Percentiles rank a stretch among this genome's conserved stretches.
Evolutionary conservation across 345 rosid species (phyloP).

Genomic region (Psidium friedrichsthalianum): DNA sequence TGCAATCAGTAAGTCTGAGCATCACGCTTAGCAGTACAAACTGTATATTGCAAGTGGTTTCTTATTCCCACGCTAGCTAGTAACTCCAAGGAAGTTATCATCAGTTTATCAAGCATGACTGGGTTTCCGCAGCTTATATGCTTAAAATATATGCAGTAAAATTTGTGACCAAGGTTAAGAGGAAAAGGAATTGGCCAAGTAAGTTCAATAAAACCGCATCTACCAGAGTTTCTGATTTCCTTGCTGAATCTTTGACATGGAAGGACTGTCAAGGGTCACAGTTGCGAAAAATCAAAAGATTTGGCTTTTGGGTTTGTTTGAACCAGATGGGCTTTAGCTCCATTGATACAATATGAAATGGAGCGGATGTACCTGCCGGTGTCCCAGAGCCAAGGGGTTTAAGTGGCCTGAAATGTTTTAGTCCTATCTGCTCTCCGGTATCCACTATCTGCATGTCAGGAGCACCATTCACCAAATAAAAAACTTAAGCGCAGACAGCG

Average conservation of each 20-base stretch:
- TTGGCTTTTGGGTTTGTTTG: not conserved
- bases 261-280: not conserved
- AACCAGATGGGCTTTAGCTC: not conserved
- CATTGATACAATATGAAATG: not conserved
- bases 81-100: not conserved
- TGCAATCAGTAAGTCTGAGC: not conserved
- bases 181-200: not conserved
- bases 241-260: not conserved
- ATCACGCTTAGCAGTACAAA: not conserved
- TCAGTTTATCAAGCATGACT: not conserved
- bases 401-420: conserved; percentile 73
- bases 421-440: conserved; percentile 58
- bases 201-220: not conserved
- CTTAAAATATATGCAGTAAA: not conserved
- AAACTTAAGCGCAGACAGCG: not conserved
- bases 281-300: not conserved
- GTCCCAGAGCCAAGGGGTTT: conserved; percentile 96
- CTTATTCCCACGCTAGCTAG: not conserved
- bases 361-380: conserved; percentile 66
- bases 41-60: not conserved
- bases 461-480: not conserved
- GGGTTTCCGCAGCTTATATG: not conserved
- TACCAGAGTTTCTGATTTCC: not conserved
- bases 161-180: not conserved
- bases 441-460: conserved; percentile 35